Evolutionary conservation across 2,329 filamentous ascomycete genomes (phyloP), one percentile per base, ranked within the genome.

Genomic region (Didymella pomorum): DNA sequence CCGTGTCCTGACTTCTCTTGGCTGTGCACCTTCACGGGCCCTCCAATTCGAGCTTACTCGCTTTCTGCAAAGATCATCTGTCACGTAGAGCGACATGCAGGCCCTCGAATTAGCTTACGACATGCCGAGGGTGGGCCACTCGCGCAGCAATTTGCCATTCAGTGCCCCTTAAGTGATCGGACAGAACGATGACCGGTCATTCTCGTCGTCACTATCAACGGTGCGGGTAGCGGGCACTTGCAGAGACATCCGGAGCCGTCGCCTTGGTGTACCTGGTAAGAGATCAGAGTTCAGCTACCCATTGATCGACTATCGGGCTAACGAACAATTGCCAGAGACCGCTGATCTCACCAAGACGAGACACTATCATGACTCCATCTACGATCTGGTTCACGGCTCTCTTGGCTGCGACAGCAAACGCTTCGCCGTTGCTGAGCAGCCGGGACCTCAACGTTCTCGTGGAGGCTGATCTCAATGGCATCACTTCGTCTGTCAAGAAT

Each of bases 361-460:
- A 41, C 18, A 49, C 44, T 46, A 62, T n/a, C 44, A 68, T 66
- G 62, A 47, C 56, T 20, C 63, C 59, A 39, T 52, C 61, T 29
- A 39, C 63, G 23, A 44, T 69, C 20, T 72, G 64, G 68, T 29
- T 72, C 33, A 57, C 68, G 23, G 61, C 66, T 20, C 35, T 71
- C 46, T 63, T 72, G 42, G 72, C 66, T 29, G 61, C 61, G 25
- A 63, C 63, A 9, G 46, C 68, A 11, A 61, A 43, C 28, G 70
- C 71, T 16, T 65, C 64, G 7, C 65, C 71, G 12, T 39, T 11
- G 35, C 44, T 70, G 6, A 53, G 58, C 16, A 50, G 45, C 2
- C 45, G 56, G 9, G 37, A 52, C 5, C 11, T 61, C 18, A 44
- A 51, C 23, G 46, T 61, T 8, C 57, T 70, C 7, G 52, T 66